Percentiles rank a stretch among this genome's conserved stretches.
phyloP scores from a whole-genome alignment of 352 stramenopile species.

The Elongisporangium senticosum region DNA sequence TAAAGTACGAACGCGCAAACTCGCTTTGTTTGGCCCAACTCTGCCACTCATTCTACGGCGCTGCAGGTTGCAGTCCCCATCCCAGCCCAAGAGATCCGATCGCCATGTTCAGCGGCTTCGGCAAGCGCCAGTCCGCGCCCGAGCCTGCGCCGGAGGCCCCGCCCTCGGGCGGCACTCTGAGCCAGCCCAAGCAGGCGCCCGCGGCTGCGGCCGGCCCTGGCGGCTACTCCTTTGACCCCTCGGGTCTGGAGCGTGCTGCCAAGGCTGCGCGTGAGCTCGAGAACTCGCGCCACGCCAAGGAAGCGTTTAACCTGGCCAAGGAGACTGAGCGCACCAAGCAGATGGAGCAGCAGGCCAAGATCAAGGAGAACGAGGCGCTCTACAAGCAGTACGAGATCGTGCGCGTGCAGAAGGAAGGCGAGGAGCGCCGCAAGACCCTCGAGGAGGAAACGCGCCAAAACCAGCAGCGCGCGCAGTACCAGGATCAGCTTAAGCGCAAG shows the following conservation, averaged over 20 bases:
- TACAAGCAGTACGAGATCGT: constrained; percentile 94
- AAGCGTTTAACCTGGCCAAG: constrained; percentile 95
- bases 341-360: constrained; percentile 88
- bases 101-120: constrained; percentile 67
- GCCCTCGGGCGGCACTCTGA: constrained; percentile 26
- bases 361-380: constrained; percentile 87
- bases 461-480: constrained; percentile 95
- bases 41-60: not conserved
- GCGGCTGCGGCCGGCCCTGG: constrained; percentile 16
- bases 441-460: constrained; percentile 97
- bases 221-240: constrained; percentile 93
- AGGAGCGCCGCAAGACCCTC: constrained; percentile 96
- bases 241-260: constrained; percentile 94
- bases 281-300: constrained; percentile 88
- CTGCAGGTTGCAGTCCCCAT: not conserved
- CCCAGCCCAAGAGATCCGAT: not conserved
- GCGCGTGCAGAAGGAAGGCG: constrained; percentile 94
- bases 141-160: constrained; percentile 18
- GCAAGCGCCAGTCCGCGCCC: constrained; percentile 26
- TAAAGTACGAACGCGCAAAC: not conserved
- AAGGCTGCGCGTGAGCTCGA: constrained; percentile 98
- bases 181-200: constrained; percentile 24
- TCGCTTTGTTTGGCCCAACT: not conserved
- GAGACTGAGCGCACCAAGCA: constrained; percentile 95
- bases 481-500: constrained; percentile 98